Conservation (phyloP, 2,329 filamentous ascomycete species). For the Arthrobotrys sphaeroides region DNA sequence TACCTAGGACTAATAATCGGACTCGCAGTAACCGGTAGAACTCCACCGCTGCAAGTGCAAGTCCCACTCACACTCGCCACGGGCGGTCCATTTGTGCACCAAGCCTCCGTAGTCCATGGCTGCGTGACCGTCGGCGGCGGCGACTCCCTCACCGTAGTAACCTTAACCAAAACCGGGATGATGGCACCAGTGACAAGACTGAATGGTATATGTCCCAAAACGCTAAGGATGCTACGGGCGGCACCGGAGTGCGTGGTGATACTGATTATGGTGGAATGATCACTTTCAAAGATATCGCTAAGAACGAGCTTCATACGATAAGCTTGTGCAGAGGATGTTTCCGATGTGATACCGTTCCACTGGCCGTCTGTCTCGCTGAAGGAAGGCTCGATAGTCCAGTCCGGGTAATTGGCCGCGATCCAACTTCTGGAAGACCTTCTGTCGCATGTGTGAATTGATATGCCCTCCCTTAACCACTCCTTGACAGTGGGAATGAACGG, state of each 20-base stretch:
- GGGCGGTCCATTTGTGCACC: slow-evolving; percentile 48
- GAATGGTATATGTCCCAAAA: slow-evolving; percentile 71
- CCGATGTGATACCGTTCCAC: slow-evolving; percentile 64
- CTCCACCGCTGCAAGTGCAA: slow-evolving; percentile 32
- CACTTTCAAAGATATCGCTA: slow-evolving; percentile 68
- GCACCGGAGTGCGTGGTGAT: slow-evolving; percentile 71
- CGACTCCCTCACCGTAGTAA: slow-evolving; percentile 62
- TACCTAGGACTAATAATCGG: slow-evolving; percentile 48
- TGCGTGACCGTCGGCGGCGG: slow-evolving; percentile 58
- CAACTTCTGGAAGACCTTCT: slow-evolving; percentile 67
- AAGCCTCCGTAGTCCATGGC: slow-evolving; percentile 58
- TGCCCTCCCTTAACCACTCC: slow-evolving; percentile 72
- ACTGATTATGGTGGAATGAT: slow-evolving; percentile 68
- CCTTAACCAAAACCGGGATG: slow-evolving; percentile 73
- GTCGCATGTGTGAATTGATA: slow-evolving; percentile 75
- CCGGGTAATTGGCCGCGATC: slow-evolving; percentile 67
- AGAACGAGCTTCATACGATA: slow-evolving; percentile 65
- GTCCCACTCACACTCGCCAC: slow-evolving; percentile 35
- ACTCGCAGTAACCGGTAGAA: slow-evolving; percentile 32
- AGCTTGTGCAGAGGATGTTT: slow-evolving; percentile 66
- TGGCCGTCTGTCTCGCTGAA: slow-evolving; percentile 70
- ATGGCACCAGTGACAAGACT: slow-evolving; percentile 71
- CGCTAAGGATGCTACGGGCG: slow-evolving; percentile 66
- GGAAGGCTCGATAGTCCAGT: slow-evolving; percentile 68
- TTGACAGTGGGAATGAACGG: slow-evolving; percentile 71